These are phyloP conservation scores for Verticillium zaregamsianum DNA, from an alignment of 2,329 filamentous ascomycete species.

Conservation along the genomic window DNA sequence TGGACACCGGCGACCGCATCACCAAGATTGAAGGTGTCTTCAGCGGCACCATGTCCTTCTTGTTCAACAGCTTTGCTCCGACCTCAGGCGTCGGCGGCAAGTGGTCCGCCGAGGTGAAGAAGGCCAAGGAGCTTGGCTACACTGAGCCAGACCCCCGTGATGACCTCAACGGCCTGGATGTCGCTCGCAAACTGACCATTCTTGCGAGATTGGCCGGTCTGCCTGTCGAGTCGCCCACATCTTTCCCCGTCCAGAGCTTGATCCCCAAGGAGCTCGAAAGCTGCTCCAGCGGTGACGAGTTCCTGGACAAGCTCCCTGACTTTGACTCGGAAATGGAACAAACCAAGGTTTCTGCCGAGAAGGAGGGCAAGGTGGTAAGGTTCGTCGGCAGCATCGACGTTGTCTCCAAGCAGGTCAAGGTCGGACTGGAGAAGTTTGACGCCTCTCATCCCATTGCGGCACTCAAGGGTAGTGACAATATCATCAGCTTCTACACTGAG, in stretches of 20 bases:
- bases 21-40: conserved; percentile 95
- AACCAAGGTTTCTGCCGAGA: conserved; percentile 78
- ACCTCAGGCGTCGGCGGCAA: conserved; percentile 69
- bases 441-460: conserved; percentile 86
- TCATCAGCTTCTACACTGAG: conserved; percentile 98
- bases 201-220: conserved; percentile 82
- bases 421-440: conserved; percentile 87
- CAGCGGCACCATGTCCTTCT: conserved; percentile 94
- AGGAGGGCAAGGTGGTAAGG: conserved; percentile 84
- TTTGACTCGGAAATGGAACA: conserved; percentile 91
- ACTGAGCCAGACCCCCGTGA: conserved; percentile 85
- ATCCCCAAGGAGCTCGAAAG: conserved; percentile 85
- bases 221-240: conserved; percentile 74
- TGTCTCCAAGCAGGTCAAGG: conserved; percentile 74
- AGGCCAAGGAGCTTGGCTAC: conserved; percentile 90
- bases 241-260: conserved; percentile 90
- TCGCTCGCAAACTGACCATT: conserved; percentile 95
- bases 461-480: conserved; percentile 96
- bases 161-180: conserved; percentile 82
- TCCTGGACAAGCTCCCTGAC: conserved; percentile 72
- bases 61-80: conserved; percentile 96
- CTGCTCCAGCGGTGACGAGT: conserved; percentile 74
- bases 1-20: conserved; percentile 88
- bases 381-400: conserved; percentile 95
- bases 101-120: conserved; percentile 88